A percentile compares a stretch with the other conserved stretches of the same genome.
Evolutionary conservation across 495 filamentous ascomycete species (phyloP).

Genomic region (Aspergillus biplanus): DNA sequence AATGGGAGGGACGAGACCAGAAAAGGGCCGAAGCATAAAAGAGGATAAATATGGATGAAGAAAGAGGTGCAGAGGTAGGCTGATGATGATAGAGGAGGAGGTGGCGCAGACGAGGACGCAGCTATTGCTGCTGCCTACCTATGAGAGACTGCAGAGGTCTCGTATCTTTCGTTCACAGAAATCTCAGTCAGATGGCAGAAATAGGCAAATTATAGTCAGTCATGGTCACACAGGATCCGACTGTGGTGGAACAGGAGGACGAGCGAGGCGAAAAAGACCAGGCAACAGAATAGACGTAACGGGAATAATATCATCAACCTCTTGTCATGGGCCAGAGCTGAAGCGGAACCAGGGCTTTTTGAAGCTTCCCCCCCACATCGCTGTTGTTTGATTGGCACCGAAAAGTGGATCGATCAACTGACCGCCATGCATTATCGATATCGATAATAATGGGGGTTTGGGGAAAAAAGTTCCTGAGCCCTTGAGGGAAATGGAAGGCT

Average conservation of each 20-base stretch:
- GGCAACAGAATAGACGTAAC: slow-evolving; percentile 20
- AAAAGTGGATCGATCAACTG: not conserved
- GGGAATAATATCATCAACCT: not conserved
- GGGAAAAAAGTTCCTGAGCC: too few relatives aligned
- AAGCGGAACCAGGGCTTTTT: not conserved
- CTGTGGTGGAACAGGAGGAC: slow-evolving; percentile 11
- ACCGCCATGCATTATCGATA: not conserved
- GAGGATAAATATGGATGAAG: slow-evolving; percentile 3
- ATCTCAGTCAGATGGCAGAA: slow-evolving; percentile 17
- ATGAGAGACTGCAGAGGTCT: slow-evolving; percentile 15
- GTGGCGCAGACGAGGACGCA: slow-evolving; percentile 17
- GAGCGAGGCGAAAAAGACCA: slow-evolving; percentile 4
- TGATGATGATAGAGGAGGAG: slow-evolving; percentile 10
- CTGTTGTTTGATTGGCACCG: not conserved
- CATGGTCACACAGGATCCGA: slow-evolving; percentile 11
- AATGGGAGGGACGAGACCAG: not conserved
- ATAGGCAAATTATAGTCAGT: slow-evolving; percentile 9
- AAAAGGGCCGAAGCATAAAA: not conserved
- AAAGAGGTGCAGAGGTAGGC: slow-evolving; percentile 6
- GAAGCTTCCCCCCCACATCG: not conserved
- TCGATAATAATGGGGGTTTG: too few relatives aligned
- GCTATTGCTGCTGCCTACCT: slow-evolving; percentile 31
- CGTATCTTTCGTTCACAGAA: slow-evolving; percentile 10
- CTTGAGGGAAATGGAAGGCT: too few relatives aligned
- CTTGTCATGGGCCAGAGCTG: not conserved